Conservation (phyloP, 345 rosid species). For the Balakata baccata region DNA sequence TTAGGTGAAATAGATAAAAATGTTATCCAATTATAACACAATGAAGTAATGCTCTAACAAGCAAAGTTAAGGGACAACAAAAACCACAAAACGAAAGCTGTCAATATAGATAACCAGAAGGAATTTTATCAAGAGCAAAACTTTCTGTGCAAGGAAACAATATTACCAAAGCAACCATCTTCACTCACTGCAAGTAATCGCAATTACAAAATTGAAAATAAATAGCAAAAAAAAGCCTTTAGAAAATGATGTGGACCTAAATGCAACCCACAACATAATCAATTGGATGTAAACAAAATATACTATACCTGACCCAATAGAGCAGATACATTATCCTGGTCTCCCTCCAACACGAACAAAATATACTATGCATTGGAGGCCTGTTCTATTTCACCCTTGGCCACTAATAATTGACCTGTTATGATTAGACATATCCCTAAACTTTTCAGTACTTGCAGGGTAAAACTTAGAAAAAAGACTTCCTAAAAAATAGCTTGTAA, state of each 20-base stretch:
- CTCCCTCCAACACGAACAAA: conserved; percentile 78
- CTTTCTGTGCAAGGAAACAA: neutral
- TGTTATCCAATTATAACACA: neutral
- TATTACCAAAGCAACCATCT: neutral
- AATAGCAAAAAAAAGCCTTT: conserved; percentile 6
- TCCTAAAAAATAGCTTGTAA: neutral
- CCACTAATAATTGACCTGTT: conserved; percentile 93
- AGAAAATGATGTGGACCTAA: neutral
- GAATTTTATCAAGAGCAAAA: neutral
- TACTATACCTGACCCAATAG: conserved; percentile 85
- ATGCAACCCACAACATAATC: conserved; percentile 11
- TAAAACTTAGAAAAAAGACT: neutral
- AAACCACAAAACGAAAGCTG: neutral
- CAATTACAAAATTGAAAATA: neutral
- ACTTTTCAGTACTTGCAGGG: neutral
- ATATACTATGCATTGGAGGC: conserved; percentile 84
- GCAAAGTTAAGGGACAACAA: neutral
- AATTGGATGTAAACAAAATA: neutral
- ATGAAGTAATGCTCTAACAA: neutral
- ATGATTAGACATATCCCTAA: conserved; percentile 12
- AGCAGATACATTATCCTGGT: conserved; percentile 82
- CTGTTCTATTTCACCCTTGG: conserved; percentile 89
- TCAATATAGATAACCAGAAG: neutral
- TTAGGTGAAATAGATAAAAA: neutral
- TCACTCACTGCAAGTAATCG: neutral